A percentile compares a stretch with the other conserved stretches of the same genome.
Conservation (phyloP, 1,139 yeast species). For the Diutina siamensis region DNA sequence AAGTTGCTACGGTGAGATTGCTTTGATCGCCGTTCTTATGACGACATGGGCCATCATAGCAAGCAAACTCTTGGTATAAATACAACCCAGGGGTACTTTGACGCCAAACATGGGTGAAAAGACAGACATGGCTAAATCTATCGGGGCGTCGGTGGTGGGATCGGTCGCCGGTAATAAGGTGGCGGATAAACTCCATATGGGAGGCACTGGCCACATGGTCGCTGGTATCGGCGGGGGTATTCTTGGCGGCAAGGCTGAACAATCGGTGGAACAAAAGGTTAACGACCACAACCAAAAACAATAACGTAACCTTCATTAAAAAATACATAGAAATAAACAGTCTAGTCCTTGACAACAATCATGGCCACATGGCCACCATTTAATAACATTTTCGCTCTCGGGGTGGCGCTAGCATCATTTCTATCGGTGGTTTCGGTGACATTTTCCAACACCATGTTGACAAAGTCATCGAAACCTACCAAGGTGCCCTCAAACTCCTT, state of each 20-base stretch:
- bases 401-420: conserved; percentile 16
- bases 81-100: no score
- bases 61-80: no score
- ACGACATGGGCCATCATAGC: no score
- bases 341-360: conserved; percentile 15
- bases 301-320: no score
- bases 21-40: no score
- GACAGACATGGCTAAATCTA: background rate
- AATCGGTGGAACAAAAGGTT: background rate
- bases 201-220: background rate
- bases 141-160: background rate
- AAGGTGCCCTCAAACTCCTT: conserved; percentile 77
- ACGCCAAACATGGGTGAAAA: conserved; percentile 2
- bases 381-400: conserved; percentile 58
- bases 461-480: conserved; percentile 91
- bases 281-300: background rate
- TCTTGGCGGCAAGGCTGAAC: background rate
- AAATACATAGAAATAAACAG: background rate
- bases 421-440: conserved; percentile 18
- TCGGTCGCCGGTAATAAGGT: conserved; percentile 1
- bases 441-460: conserved; percentile 79
- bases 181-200: background rate
- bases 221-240: conserved; percentile 1
- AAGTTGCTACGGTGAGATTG: no score
- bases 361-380: conserved; percentile 86